Evolutionary conservation across 2,329 filamentous ascomycete species (phyloP).

Genomic region (Colletotrichum sp.): DNA sequence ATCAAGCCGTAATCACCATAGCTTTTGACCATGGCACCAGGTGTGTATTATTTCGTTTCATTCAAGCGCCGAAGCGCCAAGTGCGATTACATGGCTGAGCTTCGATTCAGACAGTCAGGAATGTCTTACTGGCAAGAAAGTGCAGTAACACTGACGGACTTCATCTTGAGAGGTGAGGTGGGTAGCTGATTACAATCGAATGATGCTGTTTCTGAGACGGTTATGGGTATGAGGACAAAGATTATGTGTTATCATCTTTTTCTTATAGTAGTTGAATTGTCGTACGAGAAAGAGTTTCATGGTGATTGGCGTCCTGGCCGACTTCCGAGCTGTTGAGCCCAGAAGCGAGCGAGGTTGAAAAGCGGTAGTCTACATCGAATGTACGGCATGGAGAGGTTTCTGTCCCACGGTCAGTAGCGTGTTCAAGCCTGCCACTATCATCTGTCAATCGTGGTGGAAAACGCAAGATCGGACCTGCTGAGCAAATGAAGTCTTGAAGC

Average conservation of each 20-base stretch:
- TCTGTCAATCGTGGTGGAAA: not conserved
- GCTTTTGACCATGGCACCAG: no score
- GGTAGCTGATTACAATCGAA: not conserved
- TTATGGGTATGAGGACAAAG: not conserved
- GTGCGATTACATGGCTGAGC: no score
- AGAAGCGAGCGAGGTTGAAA: no score
- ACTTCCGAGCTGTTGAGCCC: not conserved
- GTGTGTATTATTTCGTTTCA: no score
- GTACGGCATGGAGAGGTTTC: not conserved
- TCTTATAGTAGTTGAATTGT: no score
- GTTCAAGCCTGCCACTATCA: no score
- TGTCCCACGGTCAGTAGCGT: not conserved
- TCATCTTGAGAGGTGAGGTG: no score
- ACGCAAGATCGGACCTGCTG: not conserved
- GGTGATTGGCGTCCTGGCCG: fast-evolving
- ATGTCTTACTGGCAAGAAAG: no score
- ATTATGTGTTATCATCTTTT: not conserved
- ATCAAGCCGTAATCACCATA: no score
- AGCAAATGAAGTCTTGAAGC: not conserved
- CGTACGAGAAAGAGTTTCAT: fast-evolving
- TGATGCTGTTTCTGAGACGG: not conserved
- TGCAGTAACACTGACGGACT: no score
- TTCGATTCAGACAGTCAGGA: no score
- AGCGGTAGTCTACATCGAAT: not conserved
- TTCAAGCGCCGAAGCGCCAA: no score